Evolutionary conservation across 805 yeast species (phyloP).

Genomic region (Nakazawaea populi): DNA sequence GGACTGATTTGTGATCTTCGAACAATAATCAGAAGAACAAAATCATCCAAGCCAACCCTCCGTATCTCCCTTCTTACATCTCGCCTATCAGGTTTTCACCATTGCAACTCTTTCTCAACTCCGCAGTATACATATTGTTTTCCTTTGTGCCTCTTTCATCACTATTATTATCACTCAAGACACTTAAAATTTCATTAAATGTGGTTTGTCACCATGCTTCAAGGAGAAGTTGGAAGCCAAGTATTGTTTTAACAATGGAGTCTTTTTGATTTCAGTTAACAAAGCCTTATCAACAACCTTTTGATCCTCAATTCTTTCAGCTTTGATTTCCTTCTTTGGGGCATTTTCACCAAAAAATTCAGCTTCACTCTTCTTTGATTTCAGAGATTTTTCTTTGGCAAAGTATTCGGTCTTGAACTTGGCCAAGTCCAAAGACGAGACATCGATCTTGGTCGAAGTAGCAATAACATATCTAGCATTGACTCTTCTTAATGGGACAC

Average conservation of each 20-base stretch:
- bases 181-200: constrained; percentile 88
- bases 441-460: constrained; percentile 87
- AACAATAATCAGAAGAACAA: too few relatives aligned
- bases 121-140: too few relatives aligned
- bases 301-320: constrained; percentile 96
- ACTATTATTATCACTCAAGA: too few relatives aligned
- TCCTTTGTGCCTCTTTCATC: too few relatives aligned
- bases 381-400: constrained; percentile 87
- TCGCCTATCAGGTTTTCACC: too few relatives aligned
- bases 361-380: constrained; percentile 82
- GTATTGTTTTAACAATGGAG: constrained; percentile 95
- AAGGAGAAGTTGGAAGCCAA: constrained; percentile 92
- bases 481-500: constrained; percentile 99
- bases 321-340: constrained; percentile 81
- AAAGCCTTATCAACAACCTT: constrained; percentile 90
- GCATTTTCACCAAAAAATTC: constrained; percentile 76
- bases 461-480: constrained; percentile 98
- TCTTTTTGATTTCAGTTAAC: constrained; percentile 92
- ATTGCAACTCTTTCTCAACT: too few relatives aligned
- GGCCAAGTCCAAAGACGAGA: constrained; percentile 74
- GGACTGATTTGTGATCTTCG: too few relatives aligned
- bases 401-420: constrained; percentile 94
- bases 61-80: too few relatives aligned
- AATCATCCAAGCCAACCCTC: too few relatives aligned
- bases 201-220: constrained; percentile 98